A percentile compares a stretch with the other conserved stretches of the same genome.
Evolutionary conservation across 192 early-diverging fungal genomes (phyloP).

Genomic region (Coemansia asiatica): DNA sequence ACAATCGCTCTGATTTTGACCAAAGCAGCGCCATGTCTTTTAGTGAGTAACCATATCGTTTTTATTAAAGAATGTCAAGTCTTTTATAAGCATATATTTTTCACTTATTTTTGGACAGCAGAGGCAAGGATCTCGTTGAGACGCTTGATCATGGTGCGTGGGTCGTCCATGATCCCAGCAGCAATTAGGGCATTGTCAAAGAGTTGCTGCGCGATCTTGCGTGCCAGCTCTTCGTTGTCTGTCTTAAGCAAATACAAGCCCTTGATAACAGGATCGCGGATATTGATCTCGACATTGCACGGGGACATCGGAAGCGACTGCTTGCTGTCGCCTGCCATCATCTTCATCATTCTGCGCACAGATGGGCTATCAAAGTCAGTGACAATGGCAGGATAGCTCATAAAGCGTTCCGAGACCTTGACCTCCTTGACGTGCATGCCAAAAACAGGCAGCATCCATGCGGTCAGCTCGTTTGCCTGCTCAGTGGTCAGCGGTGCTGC

Average conservation of each 20-base stretch:
- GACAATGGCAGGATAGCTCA: conserved; percentile 73
- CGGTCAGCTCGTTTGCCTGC: conserved; percentile 60
- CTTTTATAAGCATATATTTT: not conserved
- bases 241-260: conserved; percentile 63
- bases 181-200: conserved; percentile 75
- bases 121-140: conserved; percentile 60
- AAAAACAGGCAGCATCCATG: conserved; percentile 64
- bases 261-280: conserved; percentile 67
- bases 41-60: not conserved
- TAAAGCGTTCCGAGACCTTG: conserved; percentile 68
- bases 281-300: conserved; percentile 73
- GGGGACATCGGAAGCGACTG: conserved; percentile 61
- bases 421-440: conserved; percentile 69
- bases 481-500: conserved; percentile 52
- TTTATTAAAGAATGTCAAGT: not conserved
- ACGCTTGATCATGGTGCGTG: conserved; percentile 72
- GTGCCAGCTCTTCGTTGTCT: conserved; percentile 64
- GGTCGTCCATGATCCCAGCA: conserved; percentile 76
- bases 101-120: conserved; percentile 12
- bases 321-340: conserved; percentile 50
- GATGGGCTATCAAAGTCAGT: conserved; percentile 73
- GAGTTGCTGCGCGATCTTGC: conserved; percentile 68
- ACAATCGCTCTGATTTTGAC: conserved; percentile 30
- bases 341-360: conserved; percentile 63
- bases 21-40: not conserved